Base-by-base conservation (phyloP, 768 basidiomycete genomes). In the Leccinellum rugosiceps region DNA sequence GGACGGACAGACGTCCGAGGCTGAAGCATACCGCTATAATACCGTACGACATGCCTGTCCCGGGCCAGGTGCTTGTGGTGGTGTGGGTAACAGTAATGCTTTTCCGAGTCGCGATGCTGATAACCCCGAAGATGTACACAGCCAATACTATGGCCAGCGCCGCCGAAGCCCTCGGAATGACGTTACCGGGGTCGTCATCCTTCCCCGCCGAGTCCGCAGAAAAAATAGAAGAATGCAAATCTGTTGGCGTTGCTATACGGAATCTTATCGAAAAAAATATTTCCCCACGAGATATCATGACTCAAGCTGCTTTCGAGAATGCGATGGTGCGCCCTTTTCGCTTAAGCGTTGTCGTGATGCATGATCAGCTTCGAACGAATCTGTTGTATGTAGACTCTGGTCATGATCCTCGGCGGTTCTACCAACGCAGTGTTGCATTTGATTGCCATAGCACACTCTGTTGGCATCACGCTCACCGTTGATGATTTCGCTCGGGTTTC, bases 71-170 rank as follows among this genome's bases (percentile, higher is more conserved):
- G 94, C 96, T 50, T 99, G 97, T 74, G 97, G 97, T 70, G 96
- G 95, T 62, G 94, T 95, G 71, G 73, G 91, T 82, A 35, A 53
- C 59, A 53, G n/a, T 9, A 43, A 38, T 47, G 23, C 43, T 23
- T 31, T 30, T 47, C 41, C 10, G 0, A 38, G 8, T 45, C 10
- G 13, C 26, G 21, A 63, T 58, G 14, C 58, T 67, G 31, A 56
- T 58, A 46, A 17, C 17, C 30, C 31, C 51, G 8, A 69, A 94
- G 93, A 95, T 96, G 94, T 96, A 96, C 73, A 97, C 94, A 6
- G 92, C 93, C 32, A 99, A 98, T 74, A 98, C 97, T 3, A 98
- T 99, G 92, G 93, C 96, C 5, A 94, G 92, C 62, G 93, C 94
- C 14, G 83, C 92, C 44, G 97, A 99, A 75, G 94, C 90, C 1